Evolutionary conservation across 208 protist species (phyloP).

Genomic region (Porcisia hertigi): DNA sequence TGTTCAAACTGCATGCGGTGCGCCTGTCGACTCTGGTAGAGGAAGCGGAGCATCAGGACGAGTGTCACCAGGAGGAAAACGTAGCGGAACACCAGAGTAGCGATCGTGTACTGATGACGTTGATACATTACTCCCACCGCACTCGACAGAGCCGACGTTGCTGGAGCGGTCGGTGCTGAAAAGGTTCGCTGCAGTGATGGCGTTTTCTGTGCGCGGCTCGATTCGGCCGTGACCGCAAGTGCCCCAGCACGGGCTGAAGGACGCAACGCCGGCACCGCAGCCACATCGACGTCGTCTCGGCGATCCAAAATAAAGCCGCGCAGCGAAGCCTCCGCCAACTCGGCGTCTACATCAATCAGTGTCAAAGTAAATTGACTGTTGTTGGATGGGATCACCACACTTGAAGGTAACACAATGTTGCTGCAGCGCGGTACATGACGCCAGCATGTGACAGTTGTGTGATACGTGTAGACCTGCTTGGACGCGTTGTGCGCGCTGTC

Average conservation of each 20-base stretch:
- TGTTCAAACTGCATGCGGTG: conserved; percentile 55
- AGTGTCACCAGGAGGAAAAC: conserved; percentile 50
- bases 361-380: conserved; percentile 57
- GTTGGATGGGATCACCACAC: conserved; percentile 41
- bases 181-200: background rate
- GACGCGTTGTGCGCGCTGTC: conserved; percentile 6
- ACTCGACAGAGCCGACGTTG: conserved; percentile 9
- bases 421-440: conserved; percentile 41
- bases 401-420: conserved; percentile 61
- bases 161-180: background rate
- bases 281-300: background rate
- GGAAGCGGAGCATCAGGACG: conserved; percentile 49
- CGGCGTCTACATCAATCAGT: conserved; percentile 54
- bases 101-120: conserved; percentile 58
- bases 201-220: background rate
- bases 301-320: background rate
- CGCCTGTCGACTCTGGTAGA: conserved; percentile 36
- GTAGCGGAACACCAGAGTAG: conserved; percentile 69
- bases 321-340: conserved; percentile 49
- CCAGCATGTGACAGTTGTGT: conserved; percentile 53
- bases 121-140: conserved; percentile 74
- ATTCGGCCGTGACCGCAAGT: background rate
- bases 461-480: conserved; percentile 41
- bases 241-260: background rate
- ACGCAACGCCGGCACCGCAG: background rate